A percentile compares a stretch with the other conserved stretches of the same genome.
These are phyloP conservation scores for Colletotrichum viniferum DNA, from an alignment of 2,329 filamentous ascomycete species.

Conservation along the genomic window DNA sequence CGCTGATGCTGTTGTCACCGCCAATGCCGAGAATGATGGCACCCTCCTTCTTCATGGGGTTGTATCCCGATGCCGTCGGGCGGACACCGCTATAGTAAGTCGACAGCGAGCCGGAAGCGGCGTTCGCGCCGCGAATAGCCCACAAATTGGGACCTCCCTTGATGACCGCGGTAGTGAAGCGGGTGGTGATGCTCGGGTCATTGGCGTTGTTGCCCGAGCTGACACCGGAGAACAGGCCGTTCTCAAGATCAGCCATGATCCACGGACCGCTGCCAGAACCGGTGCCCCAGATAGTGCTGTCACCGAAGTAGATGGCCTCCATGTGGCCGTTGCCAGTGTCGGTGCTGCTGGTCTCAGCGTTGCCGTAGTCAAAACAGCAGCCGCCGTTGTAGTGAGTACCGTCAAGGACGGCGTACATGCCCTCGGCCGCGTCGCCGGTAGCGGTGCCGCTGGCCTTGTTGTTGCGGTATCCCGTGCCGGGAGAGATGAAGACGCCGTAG, in stretches of 20 bases:
- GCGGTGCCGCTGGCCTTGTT: constrained; percentile 57
- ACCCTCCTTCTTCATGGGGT: constrained; percentile 68
- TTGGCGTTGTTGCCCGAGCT: constrained; percentile 49
- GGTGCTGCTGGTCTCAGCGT: constrained; percentile 54
- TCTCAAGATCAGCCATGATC: constrained; percentile 74
- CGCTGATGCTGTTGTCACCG: constrained; percentile 66
- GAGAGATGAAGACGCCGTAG: constrained; percentile 67
- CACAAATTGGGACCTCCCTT: constrained; percentile 62
- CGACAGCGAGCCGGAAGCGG: constrained; percentile 56
- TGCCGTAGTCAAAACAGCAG: constrained; percentile 65
- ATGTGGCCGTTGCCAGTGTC: constrained; percentile 69
- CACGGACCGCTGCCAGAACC: constrained; percentile 66
- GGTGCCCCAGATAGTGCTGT: constrained; percentile 56
- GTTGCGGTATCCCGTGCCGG: constrained; percentile 68
- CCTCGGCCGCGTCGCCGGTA: constrained; percentile 58
- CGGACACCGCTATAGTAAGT: constrained; percentile 65
- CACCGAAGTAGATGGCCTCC: constrained; percentile 71
- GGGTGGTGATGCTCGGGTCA: constrained; percentile 55
- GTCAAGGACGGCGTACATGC: constrained; percentile 65
- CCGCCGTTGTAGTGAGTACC: constrained; percentile 62
- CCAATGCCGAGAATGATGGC: constrained; percentile 73
- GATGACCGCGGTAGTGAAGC: constrained; percentile 61
- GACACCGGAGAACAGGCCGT: constrained; percentile 65
- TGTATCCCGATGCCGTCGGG: constrained; percentile 57
- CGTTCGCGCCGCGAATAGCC: constrained; percentile 64